Evolutionary conservation across 1,284 basidiomycete species (phyloP).

Genomic region (Tilletia caries): DNA sequence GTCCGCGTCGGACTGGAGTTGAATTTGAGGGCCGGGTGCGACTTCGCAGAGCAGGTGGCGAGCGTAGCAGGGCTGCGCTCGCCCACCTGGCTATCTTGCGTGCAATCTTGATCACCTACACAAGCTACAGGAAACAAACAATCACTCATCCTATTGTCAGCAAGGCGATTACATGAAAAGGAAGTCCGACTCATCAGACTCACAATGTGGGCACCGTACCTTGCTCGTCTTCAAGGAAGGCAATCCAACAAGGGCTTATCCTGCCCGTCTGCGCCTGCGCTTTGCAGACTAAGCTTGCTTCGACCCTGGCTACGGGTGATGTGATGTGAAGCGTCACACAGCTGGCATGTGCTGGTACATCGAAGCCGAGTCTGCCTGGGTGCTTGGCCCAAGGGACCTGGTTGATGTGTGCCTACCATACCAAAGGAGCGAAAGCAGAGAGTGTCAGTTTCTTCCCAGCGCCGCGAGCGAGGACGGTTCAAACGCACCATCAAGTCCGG

Average conservation of each 20-base stretch:
- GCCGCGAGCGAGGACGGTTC: no score
- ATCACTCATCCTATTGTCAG: no score
- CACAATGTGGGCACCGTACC: slow-evolving; percentile 58
- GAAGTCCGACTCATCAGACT: no score
- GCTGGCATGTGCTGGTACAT: slow-evolving; percentile 50
- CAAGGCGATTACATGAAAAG: no score
- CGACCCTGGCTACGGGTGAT: slow-evolving; percentile 56
- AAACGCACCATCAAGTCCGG: slow-evolving; percentile 55
- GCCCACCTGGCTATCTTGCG: slow-evolving; percentile 56
- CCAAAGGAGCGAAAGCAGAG: no score
- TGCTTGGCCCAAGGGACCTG: slow-evolving; percentile 50
- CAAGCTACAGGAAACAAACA: slow-evolving; percentile 45
- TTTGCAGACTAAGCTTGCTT: slow-evolving; percentile 54
- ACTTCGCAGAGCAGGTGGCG: slow-evolving; percentile 55
- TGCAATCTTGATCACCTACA: slow-evolving; percentile 61
- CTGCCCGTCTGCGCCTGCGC: no score
- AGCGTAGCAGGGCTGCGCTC: slow-evolving; percentile 57
- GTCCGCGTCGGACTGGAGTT: no score
- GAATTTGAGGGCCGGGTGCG: slow-evolving; percentile 51
- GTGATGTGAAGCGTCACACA: slow-evolving; percentile 55
- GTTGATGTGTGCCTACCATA: no score
- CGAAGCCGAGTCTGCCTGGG: slow-evolving; percentile 52
- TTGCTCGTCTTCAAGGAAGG: slow-evolving; percentile 58
- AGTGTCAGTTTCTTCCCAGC: no score
- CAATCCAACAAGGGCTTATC: slow-evolving; percentile 59